A percentile compares a stretch with the other conserved stretches of the same genome.
These are phyloP conservation scores for Tolypocladium guangdongense DNA, from an alignment of 2,329 filamentous ascomycete species.

Conservation along the genomic window DNA sequence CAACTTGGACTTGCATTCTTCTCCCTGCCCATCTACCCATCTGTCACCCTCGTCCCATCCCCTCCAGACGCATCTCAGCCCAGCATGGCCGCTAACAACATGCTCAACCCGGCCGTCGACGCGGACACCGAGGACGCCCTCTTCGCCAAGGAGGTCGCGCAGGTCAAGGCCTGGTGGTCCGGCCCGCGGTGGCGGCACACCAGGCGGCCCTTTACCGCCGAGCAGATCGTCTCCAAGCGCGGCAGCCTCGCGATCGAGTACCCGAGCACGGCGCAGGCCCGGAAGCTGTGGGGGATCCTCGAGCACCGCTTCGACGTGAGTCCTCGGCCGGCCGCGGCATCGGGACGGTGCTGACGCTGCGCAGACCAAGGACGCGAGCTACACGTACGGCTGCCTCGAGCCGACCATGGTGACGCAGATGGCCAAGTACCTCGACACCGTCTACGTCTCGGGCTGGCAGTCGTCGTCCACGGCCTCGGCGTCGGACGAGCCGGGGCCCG, in stretches of 20 bases:
- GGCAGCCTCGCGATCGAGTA: slow-evolving; percentile 87
- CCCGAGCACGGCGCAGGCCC: slow-evolving; percentile 75
- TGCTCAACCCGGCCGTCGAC: slow-evolving; percentile 47
- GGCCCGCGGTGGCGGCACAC: slow-evolving; percentile 89
- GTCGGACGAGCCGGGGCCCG: slow-evolving; percentile 90
- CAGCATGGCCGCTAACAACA: slow-evolving; percentile 51
- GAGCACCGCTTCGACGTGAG: slow-evolving; percentile 74
- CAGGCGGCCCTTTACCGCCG: slow-evolving; percentile 84
- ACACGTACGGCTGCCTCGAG: slow-evolving; percentile 94
- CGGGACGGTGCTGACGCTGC: not conserved
- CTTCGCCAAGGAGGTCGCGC: slow-evolving; percentile 73
- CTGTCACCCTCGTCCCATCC: not conserved
- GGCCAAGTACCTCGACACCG: slow-evolving; percentile 96
- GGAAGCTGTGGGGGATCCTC: slow-evolving; percentile 90
- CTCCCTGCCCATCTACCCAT: not conserved
- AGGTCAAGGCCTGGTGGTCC: slow-evolving; percentile 89
- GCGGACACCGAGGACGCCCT: slow-evolving; percentile 49
- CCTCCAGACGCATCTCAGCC: slow-evolving; percentile 1
- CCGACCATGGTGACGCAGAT: slow-evolving; percentile 99
- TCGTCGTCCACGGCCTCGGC: slow-evolving; percentile 92
- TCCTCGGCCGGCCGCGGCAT: not conserved
- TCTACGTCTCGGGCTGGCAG: slow-evolving; percentile 99
- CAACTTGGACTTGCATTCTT: not conserved
- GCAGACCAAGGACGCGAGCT: slow-evolving; percentile 74
- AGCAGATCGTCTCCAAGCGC: slow-evolving; percentile 93